Evolutionary conservation across 768 basidiomycete genomes (phyloP).

Genomic region (Jaapia argillacea): DNA sequence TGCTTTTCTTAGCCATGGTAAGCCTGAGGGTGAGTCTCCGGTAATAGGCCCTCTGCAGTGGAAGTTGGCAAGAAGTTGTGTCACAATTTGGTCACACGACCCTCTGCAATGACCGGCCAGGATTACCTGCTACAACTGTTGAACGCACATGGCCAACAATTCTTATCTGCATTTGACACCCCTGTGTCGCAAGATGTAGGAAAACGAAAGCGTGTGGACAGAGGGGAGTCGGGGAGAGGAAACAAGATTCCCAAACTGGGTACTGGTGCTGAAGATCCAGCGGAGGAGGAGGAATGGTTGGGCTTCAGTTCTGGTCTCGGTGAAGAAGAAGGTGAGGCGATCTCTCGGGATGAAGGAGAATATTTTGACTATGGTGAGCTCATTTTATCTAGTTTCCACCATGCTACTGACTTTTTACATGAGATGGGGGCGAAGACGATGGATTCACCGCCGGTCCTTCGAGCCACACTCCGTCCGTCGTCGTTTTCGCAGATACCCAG

Average conservation of each 20-base stretch:
- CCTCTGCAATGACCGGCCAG: too few species aligned
- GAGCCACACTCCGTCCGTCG: conserved; percentile 30
- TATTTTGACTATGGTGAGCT: neutral
- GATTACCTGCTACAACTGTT: too few species aligned
- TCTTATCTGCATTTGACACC: neutral
- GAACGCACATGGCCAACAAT: neutral
- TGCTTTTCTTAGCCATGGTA: neutral
- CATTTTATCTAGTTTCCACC: neutral
- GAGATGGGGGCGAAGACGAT: conserved; percentile 21
- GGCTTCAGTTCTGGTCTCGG: neutral
- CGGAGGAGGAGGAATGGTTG: neutral
- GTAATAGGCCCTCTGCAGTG: too few species aligned
- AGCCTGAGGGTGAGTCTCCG: too few species aligned
- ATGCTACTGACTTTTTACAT: neutral
- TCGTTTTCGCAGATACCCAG: conserved; percentile 42
- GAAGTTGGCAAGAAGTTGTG: too few species aligned
- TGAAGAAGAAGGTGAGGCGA: neutral
- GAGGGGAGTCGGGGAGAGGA: neutral
- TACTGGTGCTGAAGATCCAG: neutral
- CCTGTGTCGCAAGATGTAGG: neutral
- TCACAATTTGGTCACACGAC: too few species aligned
- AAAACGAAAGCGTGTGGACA: too few species aligned
- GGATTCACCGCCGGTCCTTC: conserved; percentile 27
- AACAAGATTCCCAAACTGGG: neutral
- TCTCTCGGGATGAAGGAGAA: neutral